A percentile compares a stretch with the other conserved stretches of the same genome.
Evolutionary conservation across 176 grass and related monocot species (phyloP).

Genomic region (Poa pratensis): DNA sequence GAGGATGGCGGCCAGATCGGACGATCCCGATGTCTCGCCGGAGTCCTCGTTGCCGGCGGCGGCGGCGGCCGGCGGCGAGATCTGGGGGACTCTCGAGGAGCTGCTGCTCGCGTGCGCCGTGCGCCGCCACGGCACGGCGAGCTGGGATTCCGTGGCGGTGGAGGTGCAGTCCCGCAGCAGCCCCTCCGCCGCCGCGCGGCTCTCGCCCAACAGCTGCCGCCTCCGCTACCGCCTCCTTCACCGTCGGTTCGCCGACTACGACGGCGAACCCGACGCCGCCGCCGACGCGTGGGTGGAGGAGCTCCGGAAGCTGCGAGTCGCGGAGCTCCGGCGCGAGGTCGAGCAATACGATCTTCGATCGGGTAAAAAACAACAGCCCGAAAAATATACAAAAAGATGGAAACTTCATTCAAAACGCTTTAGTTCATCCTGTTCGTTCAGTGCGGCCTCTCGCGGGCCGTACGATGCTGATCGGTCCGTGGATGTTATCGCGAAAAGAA

Average conservation of each 20-base stretch:
- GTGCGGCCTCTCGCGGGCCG: background rate
- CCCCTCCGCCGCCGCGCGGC: slow-evolving; percentile 23
- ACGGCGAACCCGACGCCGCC: slow-evolving; percentile 22
- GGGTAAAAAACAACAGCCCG: slow-evolving; percentile 54
- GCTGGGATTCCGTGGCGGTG: slow-evolving; percentile 77
- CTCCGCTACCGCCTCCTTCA: slow-evolving; percentile 57
- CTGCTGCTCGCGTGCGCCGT: slow-evolving; percentile 77
- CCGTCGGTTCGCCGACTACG: slow-evolving; percentile 61
- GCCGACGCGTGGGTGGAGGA: slow-evolving; percentile 64
- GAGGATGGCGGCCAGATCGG: slow-evolving; percentile 57
- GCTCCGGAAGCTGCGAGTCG: slow-evolving; percentile 76
- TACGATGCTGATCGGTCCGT: slow-evolving; percentile 55
- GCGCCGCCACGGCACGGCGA: slow-evolving; percentile 64
- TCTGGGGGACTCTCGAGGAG: slow-evolving; percentile 95
- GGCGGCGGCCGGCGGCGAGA: slow-evolving; percentile 49
- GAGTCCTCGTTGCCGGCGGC: slow-evolving; percentile 25
- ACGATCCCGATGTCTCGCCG: slow-evolving; percentile 55
- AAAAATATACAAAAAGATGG: background rate
- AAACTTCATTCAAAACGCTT: slow-evolving; percentile 28
- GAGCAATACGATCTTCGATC: slow-evolving; percentile 87
- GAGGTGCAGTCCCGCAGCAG: slow-evolving; percentile 65
- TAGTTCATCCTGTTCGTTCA: slow-evolving; percentile 35
- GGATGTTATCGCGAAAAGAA: background rate
- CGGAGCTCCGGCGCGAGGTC: slow-evolving; percentile 87
- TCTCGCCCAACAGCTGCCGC: slow-evolving; percentile 62